phyloP scores from a whole-genome alignment of 345 rosid genomes.

The Syzygium grande region DNA sequence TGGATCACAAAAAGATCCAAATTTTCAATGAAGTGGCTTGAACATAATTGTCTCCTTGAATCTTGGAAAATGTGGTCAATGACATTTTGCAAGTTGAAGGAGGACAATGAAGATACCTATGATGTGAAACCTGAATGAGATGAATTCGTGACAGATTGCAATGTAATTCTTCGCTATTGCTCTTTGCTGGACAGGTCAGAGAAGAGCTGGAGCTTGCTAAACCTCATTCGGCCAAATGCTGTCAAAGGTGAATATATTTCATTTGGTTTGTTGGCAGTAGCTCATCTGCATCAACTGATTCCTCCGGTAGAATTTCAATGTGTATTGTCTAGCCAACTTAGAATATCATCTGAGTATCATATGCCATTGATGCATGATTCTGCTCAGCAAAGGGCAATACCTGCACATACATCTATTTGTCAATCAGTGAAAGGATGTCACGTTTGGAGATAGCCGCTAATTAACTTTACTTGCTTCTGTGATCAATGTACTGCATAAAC shows the following conservation, averaged over 20 bases:
- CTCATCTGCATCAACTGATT: fast-evolving
- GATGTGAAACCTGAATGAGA: not conserved
- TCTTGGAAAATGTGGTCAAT: not conserved
- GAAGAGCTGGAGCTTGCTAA: not conserved
- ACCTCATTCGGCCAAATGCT: fast-evolving
- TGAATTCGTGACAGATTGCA: not conserved
- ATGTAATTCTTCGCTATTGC: fast-evolving
- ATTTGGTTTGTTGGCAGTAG: not conserved
- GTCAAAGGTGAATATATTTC: not conserved
- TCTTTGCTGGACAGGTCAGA: not conserved
- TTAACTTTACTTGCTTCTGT: not conserved
- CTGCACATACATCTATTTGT: not conserved
- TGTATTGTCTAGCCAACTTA: fast-evolving
- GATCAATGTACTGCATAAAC: fast-evolving
- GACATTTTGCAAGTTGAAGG: not conserved
- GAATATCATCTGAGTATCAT: fast-evolving
- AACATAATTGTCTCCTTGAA: not conserved
- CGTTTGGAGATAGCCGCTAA: not conserved
- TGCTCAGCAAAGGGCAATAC: fast-evolving
- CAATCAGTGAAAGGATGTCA: not conserved
- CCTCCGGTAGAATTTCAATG: not conserved
- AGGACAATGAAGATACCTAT: not conserved
- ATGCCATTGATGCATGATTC: not conserved
- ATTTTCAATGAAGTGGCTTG: not conserved
- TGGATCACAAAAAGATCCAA: fast-evolving